These are phyloP conservation scores for Arthrobotrys entomopaga DNA, from an alignment of 2,329 filamentous ascomycete genomes.

Conservation along the genomic window DNA sequence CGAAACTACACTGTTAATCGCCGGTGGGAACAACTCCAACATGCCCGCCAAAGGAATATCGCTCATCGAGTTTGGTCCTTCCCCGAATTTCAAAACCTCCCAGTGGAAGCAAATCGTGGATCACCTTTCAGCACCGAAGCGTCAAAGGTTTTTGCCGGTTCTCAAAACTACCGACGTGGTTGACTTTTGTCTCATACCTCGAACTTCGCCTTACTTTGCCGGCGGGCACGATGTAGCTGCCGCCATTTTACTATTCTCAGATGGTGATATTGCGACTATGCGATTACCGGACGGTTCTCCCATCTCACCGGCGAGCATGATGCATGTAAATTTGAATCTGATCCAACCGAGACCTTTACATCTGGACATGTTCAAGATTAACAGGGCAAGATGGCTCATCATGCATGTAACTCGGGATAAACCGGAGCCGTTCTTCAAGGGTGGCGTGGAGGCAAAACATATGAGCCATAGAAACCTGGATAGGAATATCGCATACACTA, in stretches of 20 bases:
- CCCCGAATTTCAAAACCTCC: slow-evolving; percentile 89
- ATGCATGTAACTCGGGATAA: slow-evolving; percentile 85
- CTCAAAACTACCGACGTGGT: slow-evolving; percentile 80
- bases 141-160: slow-evolving; percentile 75
- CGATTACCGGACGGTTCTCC: slow-evolving; percentile 92
- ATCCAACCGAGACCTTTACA: slow-evolving; percentile 88
- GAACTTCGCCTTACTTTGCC: slow-evolving; percentile 82
- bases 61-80: slow-evolving; percentile 87
- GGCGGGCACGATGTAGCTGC: slow-evolving; percentile 92
- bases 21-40: slow-evolving; percentile 78
- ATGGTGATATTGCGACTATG: slow-evolving; percentile 87
- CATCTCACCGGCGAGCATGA: slow-evolving; percentile 89
- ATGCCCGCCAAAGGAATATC: slow-evolving; percentile 79
- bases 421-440: slow-evolving; percentile 78
- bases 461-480: slow-evolving; percentile 80
- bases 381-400: slow-evolving; percentile 84
- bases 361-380: slow-evolving; percentile 76
- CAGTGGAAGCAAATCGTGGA: slow-evolving; percentile 83
- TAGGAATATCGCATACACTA: slow-evolving; percentile 79
- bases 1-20: slow-evolving; percentile 87
- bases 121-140: slow-evolving; percentile 81
- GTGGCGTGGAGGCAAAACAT: slow-evolving; percentile 77
- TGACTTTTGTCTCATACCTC: slow-evolving; percentile 85
- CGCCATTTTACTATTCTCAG: slow-evolving; percentile 79
- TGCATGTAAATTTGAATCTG: slow-evolving; percentile 86